A percentile compares a stretch with the other conserved stretches of the same genome.
phyloP scores from a whole-genome alignment of 2,329 filamentous ascomycete genomes.

The Aspergillus intermedius region DNA sequence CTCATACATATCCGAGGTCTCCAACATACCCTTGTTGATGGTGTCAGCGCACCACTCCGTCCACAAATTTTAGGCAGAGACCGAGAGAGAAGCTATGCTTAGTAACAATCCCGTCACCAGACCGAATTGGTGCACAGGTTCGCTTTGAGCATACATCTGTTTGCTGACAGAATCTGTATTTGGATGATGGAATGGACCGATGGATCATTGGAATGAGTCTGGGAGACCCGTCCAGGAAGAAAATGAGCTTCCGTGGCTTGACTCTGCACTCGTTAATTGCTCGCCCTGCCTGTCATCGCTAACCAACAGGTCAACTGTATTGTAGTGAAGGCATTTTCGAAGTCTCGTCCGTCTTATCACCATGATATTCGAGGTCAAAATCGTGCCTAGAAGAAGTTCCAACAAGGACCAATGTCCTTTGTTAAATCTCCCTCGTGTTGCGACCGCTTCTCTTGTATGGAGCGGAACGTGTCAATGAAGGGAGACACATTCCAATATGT shows the following conservation, averaged over 20 bases:
- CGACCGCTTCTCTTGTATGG: constrained; percentile 31
- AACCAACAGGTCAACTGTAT: not conserved
- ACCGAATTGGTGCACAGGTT: constrained; percentile 33
- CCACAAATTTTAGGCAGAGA: constrained; percentile 39
- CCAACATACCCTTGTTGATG: constrained; percentile 42
- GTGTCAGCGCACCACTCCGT: constrained; percentile 24
- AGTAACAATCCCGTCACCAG: constrained; percentile 38
- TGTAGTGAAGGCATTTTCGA: constrained; percentile 34
- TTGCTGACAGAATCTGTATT: not conserved
- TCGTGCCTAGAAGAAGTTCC: constrained; percentile 34
- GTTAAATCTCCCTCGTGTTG: constrained; percentile 37
- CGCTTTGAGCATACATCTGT: constrained; percentile 40
- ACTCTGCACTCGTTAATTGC: not conserved
- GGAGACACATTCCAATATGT: constrained; percentile 33
- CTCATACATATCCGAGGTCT: constrained; percentile 34
- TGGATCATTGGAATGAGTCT: too few relatives aligned
- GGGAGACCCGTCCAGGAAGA: not conserved
- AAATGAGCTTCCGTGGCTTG: not conserved
- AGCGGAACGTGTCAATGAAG: constrained; percentile 40
- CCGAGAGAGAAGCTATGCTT: constrained; percentile 37
- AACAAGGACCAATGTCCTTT: constrained; percentile 17
- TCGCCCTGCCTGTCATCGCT: not conserved
- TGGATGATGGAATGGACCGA: too few relatives aligned
- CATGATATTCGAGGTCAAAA: constrained; percentile 43
- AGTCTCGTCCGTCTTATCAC: constrained; percentile 37